Percentiles rank a stretch among this genome's conserved stretches.
These are phyloP conservation scores for Carallia brachiata DNA, from an alignment of 345 rosid species.

Conservation along the genomic window DNA sequence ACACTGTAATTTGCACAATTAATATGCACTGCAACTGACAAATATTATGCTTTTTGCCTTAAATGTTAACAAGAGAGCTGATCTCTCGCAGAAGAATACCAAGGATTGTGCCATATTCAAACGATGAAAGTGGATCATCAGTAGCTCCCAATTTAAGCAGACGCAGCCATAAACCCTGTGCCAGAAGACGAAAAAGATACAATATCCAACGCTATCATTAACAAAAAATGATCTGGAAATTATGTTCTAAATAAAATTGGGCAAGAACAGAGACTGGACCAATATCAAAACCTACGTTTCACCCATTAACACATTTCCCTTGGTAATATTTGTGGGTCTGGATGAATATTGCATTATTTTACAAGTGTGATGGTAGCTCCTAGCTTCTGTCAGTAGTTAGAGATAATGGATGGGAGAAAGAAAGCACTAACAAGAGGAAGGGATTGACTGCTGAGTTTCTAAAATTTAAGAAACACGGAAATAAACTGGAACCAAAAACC, in stretches of 20 bases:
- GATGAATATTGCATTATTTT: background rate
- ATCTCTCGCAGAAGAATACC: conserved; percentile 46
- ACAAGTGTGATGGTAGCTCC: background rate
- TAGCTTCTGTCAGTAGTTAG: background rate
- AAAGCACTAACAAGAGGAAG: background rate
- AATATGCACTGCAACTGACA: conserved; percentile 16
- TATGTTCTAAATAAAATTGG: background rate
- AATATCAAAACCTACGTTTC: background rate
- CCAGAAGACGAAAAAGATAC: background rate
- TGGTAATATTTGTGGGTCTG: background rate
- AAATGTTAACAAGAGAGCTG: conserved; percentile 10
- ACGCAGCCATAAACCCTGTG: conserved; percentile 92
- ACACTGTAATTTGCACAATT: conserved; percentile 1
- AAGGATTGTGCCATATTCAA: conserved; percentile 95
- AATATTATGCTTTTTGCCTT: conserved; percentile 13
- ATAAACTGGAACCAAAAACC: background rate
- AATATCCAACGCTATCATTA: background rate
- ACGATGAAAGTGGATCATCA: conserved; percentile 98
- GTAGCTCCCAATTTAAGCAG: conserved; percentile 82
- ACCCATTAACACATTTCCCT: background rate
- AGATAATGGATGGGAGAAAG: background rate
- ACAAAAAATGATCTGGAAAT: background rate
- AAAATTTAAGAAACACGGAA: background rate
- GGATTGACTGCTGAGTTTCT: background rate
- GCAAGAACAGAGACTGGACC: background rate